A percentile compares a stretch with the other conserved stretches of the same genome.
Evolutionary conservation across 768 basidiomycete genomes (phyloP).

Genomic region (Boletus fagicola): DNA sequence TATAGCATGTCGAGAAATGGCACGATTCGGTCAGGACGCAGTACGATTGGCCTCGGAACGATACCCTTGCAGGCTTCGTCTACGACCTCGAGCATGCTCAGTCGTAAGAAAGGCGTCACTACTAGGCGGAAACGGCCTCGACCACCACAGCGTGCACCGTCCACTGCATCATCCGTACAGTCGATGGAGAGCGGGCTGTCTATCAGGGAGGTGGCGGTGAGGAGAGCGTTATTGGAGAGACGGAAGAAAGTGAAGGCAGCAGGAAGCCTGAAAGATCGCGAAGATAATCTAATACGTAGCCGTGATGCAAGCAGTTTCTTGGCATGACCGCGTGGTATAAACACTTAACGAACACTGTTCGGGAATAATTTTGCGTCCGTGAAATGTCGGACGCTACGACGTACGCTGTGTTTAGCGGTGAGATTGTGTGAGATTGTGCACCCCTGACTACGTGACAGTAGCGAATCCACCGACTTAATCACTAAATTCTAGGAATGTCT

Average conservation of each 20-base stretch:
- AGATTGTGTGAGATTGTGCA: no score
- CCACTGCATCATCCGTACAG: conserved; percentile 28
- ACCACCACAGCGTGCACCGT: conserved; percentile 21
- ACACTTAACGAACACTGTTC: background rate
- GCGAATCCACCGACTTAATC: no score
- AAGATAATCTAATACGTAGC: background rate
- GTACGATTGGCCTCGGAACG: background rate
- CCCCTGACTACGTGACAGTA: no score
- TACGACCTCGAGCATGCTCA: conserved; percentile 17
- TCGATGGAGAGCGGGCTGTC: conserved; percentile 25
- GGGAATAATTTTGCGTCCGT: background rate
- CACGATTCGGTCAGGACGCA: conserved; percentile 9
- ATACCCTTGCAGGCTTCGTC: conserved; percentile 3
- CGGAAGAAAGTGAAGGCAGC: conserved; percentile 22
- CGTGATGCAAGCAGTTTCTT: background rate
- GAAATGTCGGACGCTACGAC: background rate
- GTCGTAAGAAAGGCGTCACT: conserved; percentile 20
- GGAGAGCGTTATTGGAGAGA: conserved; percentile 27
- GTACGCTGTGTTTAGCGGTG: no score
- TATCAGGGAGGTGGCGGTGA: conserved; percentile 22
- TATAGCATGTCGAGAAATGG: conserved; percentile 13
- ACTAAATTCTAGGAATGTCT: no score
- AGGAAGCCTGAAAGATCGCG: background rate
- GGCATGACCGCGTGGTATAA: background rate
- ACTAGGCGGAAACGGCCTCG: conserved; percentile 21